Evolutionary conservation across 441 rosid species (phyloP), one percentile per base, ranked within the genome.

Genomic region (Jatropha podagrica): DNA sequence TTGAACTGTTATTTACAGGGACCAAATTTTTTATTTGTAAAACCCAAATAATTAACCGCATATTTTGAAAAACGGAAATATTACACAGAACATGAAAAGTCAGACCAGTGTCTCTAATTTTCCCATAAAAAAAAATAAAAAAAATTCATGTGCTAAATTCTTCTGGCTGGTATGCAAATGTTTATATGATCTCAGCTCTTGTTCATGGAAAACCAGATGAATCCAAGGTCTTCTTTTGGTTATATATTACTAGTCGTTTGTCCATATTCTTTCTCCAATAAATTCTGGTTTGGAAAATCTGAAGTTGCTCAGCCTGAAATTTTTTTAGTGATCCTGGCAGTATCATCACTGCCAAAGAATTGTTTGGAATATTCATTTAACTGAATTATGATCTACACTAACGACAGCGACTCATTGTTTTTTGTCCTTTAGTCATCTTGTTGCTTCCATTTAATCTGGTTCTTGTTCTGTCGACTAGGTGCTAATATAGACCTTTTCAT

Each of bases 281-380:
- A 74, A 5, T 64, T 71, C 14, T 76, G 9, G 72, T 67, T 69
- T 64, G 4, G 32, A 75, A 73, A 40, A 58, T 42, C 44, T 51
- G 18, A 44, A 63, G 23, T 37, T 61, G 54, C 9, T 38, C 18
- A 4, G 12, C 2, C 15, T 18, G 51, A 20, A 68, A 48, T 58
- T 15, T 65, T 59, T 71, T 37, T 14, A 11, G 70, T 55, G 62
- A 71, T 64, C 79, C 58, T 32, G 11, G 37, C 15, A 23, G 11
- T 40, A 48, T 58, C 7, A 40, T 59, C 7, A 40, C 38, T 62
- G 20, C 58, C 32, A 1, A 17, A 55, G 11, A 61, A 13, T 48
- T 26, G 27, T 23, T 38, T 58, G n/a, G 26, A 70, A 59, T 49
- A 75, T 65, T 72, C 32, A 32, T 5, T 18, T 60, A 20, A 63